Evolutionary conservation across 2,329 filamentous ascomycete genomes (phyloP), one percentile per base, ranked within the genome.

Genomic region (Plenodomus tracheiphilus): DNA sequence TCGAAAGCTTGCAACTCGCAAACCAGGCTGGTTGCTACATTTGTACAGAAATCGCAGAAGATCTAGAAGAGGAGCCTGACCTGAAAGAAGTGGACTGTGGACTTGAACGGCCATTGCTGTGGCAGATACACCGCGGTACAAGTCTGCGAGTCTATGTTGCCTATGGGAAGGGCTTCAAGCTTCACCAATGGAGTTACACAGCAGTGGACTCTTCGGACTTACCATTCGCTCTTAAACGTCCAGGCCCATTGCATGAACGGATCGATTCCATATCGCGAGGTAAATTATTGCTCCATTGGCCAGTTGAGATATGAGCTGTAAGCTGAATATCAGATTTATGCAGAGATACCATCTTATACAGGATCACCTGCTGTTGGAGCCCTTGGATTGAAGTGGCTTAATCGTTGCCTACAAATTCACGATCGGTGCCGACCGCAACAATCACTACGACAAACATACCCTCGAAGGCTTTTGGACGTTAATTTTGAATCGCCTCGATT

Each of bases 401-500:
- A 15, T 11, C 28, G 28, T 32, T 32, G 28, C 11, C 13, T 32
- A 11, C 8, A 32, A 15, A 32, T 7, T 11, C 28, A 32, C 28
- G 11, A 15, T 15, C 4, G 6, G 8, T 32, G 28, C 13, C 28
- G 13, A 32, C 28, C 7, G 28, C 8, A 4, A 15, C 28, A 32
- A 15, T 8, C 28, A 32, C n/a, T n/a, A n/a, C 28, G 11, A 32
- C 28, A 32, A 8, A 15, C 11, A 4, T 38, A 35, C 20, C 43
- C 37, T 25, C 43, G 22, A 35, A 13, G 43, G 5, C 22, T 46
- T 7, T 22, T 46, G 5, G 37, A 46, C 37, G 17, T 46, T 20
- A 30, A 13, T 13, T 15, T 17, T 15, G n/a, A 41, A 6, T n/a
- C 25, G 28, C 15, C 28, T 17, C 22, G 37, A 21, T 25, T 41